phyloP scores from a whole-genome alignment of 2,329 filamentous ascomycete genomes.

The Hirsutella rhossiliensis region DNA sequence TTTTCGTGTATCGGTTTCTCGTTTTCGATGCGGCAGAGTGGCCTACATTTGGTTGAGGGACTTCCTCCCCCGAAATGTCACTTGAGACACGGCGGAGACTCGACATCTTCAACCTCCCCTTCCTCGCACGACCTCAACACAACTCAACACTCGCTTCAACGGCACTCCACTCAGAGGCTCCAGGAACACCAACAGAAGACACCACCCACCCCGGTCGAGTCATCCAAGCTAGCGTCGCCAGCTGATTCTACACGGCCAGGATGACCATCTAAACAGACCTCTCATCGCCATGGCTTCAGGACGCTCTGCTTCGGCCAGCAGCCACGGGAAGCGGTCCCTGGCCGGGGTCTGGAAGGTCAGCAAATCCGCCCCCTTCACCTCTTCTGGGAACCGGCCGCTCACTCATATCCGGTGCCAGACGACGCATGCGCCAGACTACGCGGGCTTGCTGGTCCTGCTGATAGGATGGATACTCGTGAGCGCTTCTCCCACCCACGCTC shows the following conservation, averaged over 20 bases:
- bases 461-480: slow-evolving; percentile 51
- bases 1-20: too few relatives aligned
- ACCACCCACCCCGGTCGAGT: too few relatives aligned
- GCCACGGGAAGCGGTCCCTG: slow-evolving; percentile 13
- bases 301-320: neutral
- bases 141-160: too few relatives aligned
- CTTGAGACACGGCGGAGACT: too few relatives aligned
- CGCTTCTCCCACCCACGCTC: neutral
- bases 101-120: too few relatives aligned
- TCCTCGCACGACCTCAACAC: too few relatives aligned
- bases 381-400: neutral
- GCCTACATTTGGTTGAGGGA: too few relatives aligned
- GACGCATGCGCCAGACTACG: slow-evolving; percentile 81
- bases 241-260: neutral
- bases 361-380: neutral
- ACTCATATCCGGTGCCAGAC: slow-evolving; percentile 34
- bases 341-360: slow-evolving; percentile 35
- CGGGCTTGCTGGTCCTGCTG: slow-evolving; percentile 63
- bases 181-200: too few relatives aligned
- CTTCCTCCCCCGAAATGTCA: too few relatives aligned
- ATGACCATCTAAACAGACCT: neutral
- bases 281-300: neutral
- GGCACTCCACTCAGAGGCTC: too few relatives aligned
- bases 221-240: too few relatives aligned
- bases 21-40: too few relatives aligned